phyloP scores from a whole-genome alignment of 2,329 filamentous ascomycete species.

The Apiospora kogelbergensis region DNA sequence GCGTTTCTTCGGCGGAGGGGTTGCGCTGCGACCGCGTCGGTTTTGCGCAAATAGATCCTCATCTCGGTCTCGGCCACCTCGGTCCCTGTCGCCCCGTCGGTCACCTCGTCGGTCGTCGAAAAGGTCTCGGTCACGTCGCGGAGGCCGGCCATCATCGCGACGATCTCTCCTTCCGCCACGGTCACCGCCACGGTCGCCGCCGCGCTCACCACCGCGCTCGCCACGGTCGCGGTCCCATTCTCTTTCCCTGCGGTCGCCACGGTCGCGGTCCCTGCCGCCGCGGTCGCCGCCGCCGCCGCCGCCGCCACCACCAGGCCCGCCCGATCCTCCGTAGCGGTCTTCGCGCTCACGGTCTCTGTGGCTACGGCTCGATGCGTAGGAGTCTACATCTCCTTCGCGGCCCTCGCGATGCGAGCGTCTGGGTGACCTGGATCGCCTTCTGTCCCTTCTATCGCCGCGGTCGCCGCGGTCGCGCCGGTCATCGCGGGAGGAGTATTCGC shows the following conservation, averaged over 20 bases:
- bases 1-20: slow-evolving; percentile 82
- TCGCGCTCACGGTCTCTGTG: slow-evolving; percentile 93
- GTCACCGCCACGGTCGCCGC: slow-evolving; percentile 48
- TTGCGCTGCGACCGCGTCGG: slow-evolving; percentile 70
- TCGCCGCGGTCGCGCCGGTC: slow-evolving; percentile 40
- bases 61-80: slow-evolving; percentile 46
- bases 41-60: slow-evolving; percentile 50
- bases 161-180: slow-evolving; percentile 38
- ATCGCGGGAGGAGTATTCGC: slow-evolving; percentile 54
- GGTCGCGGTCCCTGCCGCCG: slow-evolving; percentile 40
- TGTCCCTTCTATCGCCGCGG: slow-evolving; percentile 45
- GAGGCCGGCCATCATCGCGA: slow-evolving; percentile 55
- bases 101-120: slow-evolving; percentile 62
- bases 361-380: slow-evolving; percentile 89
- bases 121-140: slow-evolving; percentile 56
- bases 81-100: slow-evolving; percentile 41
- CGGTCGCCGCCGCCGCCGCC: slow-evolving; percentile 41
- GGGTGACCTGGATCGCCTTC: slow-evolving; percentile 57
- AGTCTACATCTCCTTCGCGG: slow-evolving; percentile 65
- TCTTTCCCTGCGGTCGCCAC: slow-evolving; percentile 43
- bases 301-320: slow-evolving; percentile 43
- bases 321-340: slow-evolving; percentile 69
- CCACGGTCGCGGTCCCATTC: slow-evolving; percentile 35
- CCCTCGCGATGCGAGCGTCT: slow-evolving; percentile 68
- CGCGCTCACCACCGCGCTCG: slow-evolving; percentile 35